Evolutionary conservation across 2,329 filamentous ascomycete species (phyloP).

Genomic region (Daldinia sp.): DNA sequence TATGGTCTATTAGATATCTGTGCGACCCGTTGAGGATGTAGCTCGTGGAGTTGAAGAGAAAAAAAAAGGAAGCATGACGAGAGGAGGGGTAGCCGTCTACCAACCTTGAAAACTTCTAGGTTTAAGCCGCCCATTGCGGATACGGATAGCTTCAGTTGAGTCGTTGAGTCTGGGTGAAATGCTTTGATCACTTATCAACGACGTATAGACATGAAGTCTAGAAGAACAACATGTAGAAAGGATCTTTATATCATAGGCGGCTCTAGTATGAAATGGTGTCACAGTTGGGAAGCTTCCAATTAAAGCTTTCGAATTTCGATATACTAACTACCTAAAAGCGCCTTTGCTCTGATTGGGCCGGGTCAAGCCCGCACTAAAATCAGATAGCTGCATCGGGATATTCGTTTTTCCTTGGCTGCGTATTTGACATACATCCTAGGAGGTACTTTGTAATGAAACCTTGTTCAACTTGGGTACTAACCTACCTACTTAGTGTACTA

Average conservation of each 20-base stretch:
- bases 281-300: constrained; percentile 17
- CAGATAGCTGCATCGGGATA: constrained; percentile 10
- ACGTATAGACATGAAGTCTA: constrained; percentile 1
- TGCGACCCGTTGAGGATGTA: no score
- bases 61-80: not conserved
- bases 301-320: constrained; percentile 4
- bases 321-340: not conserved
- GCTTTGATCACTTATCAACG: not conserved
- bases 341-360: constrained; percentile 12
- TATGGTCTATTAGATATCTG: constrained; percentile 2
- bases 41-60: no score
- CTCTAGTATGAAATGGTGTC: not conserved
- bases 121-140: constrained; percentile 79
- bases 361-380: not conserved
- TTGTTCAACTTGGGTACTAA: no score
- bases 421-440: no score
- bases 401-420: constrained; percentile 21
- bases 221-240: constrained; percentile 6
- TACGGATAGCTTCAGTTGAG: not conserved
- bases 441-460: no score
- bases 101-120: constrained; percentile 92
- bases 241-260: not conserved
- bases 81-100: constrained; percentile 37
- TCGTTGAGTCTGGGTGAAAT: not conserved
- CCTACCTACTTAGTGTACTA: not conserved